Evolutionary conservation across 768 basidiomycete genomes (phyloP).

Genomic region (Boletus edulis): DNA sequence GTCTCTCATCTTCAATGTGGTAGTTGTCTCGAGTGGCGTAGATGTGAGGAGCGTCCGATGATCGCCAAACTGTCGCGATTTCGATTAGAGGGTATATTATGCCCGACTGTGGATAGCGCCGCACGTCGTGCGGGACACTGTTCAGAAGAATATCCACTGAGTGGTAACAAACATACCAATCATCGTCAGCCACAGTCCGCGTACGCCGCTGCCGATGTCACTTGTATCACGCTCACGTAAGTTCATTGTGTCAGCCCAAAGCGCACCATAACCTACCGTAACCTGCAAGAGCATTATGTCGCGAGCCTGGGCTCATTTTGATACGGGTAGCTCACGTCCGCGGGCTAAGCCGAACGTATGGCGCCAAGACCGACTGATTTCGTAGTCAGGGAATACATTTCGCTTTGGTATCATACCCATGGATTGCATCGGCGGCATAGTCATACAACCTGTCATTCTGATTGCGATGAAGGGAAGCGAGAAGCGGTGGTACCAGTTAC

Average conservation of each 20-base stretch:
- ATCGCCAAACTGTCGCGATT: neutral
- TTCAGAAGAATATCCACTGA: neutral
- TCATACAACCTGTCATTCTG: too few species aligned
- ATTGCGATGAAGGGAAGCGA: too few species aligned
- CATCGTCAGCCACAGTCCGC: neutral
- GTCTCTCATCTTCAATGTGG: neutral
- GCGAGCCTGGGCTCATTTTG: neutral
- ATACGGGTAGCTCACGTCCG: neutral
- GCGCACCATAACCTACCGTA: neutral
- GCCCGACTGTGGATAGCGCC: too few species aligned
- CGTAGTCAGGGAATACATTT: too few species aligned
- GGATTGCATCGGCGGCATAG: too few species aligned
- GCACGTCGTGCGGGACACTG: neutral
- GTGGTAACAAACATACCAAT: neutral
- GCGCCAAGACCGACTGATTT: too few species aligned
- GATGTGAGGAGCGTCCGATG: neutral
- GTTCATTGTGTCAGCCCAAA: neutral
- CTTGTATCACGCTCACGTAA: neutral
- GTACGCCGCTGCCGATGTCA: neutral
- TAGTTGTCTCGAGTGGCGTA: neutral
- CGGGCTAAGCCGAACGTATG: too few species aligned
- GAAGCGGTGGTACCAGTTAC: too few species aligned
- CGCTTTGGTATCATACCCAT: too few species aligned
- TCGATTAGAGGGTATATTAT: neutral
- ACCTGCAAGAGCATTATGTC: neutral